Conservation (phyloP, 2,329 filamentous ascomycete genomes). For the Colletotrichum sp. region DNA sequence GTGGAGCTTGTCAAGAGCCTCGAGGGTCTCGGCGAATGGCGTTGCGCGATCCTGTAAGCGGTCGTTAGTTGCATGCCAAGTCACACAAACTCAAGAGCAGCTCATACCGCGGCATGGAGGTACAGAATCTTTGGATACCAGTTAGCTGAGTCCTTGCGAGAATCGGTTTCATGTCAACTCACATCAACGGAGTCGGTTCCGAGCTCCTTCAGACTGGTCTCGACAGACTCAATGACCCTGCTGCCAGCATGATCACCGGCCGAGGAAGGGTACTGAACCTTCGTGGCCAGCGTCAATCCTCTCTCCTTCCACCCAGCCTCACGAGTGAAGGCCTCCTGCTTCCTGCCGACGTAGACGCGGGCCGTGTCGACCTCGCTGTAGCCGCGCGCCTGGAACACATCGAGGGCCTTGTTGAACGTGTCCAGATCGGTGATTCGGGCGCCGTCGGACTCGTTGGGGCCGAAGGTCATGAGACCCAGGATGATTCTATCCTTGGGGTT, state of each 20-base stretch:
- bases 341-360: slow-evolving; percentile 71
- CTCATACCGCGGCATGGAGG: slow-evolving; percentile 67
- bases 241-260: slow-evolving; percentile 67
- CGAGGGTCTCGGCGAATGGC: slow-evolving; percentile 81
- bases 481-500: slow-evolving; percentile 70
- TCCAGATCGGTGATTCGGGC: slow-evolving; percentile 72
- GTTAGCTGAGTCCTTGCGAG: not conserved
- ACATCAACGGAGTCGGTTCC: slow-evolving; percentile 75
- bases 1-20: slow-evolving; percentile 80
- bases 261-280: slow-evolving; percentile 67
- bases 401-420: slow-evolving; percentile 74
- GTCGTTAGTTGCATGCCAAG: not conserved
- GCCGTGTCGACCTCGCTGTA: slow-evolving; percentile 90
- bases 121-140: slow-evolving; percentile 64
- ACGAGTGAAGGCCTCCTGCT: slow-evolving; percentile 80
- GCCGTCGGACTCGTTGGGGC: slow-evolving; percentile 64
- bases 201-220: slow-evolving; percentile 73
- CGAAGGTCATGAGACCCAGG: slow-evolving; percentile 88
- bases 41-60: slow-evolving; percentile 57
- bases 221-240: slow-evolving; percentile 68
- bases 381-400: slow-evolving; percentile 77
- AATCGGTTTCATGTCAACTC: slow-evolving; percentile 28
- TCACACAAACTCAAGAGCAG: not conserved
- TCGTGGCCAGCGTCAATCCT: slow-evolving; percentile 79
- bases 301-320: slow-evolving; percentile 80